Percentiles rank a stretch among this genome's conserved stretches.
phyloP scores from a whole-genome alignment of 441 rosid species.

The Pelargonium myrrhifolium region DNA sequence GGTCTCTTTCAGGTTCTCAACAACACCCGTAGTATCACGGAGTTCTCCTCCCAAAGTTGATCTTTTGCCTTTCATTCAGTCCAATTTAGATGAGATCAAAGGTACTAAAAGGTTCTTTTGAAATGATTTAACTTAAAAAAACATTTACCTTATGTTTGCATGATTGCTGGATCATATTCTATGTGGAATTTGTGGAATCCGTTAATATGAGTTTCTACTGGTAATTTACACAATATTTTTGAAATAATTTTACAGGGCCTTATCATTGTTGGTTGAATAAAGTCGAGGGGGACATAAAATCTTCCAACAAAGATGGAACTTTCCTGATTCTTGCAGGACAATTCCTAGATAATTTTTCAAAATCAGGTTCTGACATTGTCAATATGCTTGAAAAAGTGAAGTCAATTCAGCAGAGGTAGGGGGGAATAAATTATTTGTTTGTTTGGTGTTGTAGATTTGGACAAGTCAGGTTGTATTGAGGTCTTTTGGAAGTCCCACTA shows the following conservation, averaged over 20 bases:
- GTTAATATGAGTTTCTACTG: background rate
- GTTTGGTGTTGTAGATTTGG: background rate
- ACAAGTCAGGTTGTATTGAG: constrained; percentile 7
- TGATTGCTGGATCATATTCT: background rate
- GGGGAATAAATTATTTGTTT: constrained; percentile 11
- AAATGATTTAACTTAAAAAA: constrained; percentile 2
- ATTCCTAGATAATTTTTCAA: constrained; percentile 31
- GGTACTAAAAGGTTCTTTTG: constrained; percentile 28
- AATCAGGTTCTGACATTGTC: constrained; percentile 20
- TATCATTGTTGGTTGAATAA: constrained; percentile 74
- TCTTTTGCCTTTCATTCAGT: constrained; percentile 40
- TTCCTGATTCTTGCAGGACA: constrained; percentile 50
- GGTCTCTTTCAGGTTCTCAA: constrained; percentile 58
- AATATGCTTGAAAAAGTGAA: constrained; percentile 53
- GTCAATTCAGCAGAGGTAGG: constrained; percentile 69
- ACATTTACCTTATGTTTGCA: background rate
- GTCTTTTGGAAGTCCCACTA: constrained; percentile 1
- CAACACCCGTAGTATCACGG: constrained; percentile 36
- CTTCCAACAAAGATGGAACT: constrained; percentile 41
- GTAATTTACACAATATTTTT: constrained; percentile 4
- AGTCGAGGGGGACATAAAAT: constrained; percentile 27
- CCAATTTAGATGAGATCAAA: constrained; percentile 40
- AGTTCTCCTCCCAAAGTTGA: constrained; percentile 30
- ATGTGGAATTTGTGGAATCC: background rate
- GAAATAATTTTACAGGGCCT: constrained; percentile 40